Evolutionary conservation across 805 yeast species (phyloP), one percentile per base, ranked within the genome.

Genomic region (Metschnikowia santaceciliae): DNA sequence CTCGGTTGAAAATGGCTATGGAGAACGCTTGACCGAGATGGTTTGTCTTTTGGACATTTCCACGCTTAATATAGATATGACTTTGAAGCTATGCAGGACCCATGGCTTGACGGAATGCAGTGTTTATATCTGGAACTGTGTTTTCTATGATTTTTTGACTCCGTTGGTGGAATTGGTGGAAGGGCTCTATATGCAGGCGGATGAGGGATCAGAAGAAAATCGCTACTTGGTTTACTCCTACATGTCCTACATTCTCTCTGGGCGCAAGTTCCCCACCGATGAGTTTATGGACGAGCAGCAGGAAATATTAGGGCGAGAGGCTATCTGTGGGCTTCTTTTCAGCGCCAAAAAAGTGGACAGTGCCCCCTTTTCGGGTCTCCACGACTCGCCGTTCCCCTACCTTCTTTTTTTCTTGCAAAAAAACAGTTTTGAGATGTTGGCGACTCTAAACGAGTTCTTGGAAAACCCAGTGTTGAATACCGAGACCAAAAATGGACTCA

Each of bases 241-340:
- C 61, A 63, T 91, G 53, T 77, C 90, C 0, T 86, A 81, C 59
- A 69, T 83, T 10, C 70, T 89, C 26, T 84, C 92, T 0, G 95
- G 96, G 0, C 72, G 94, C 49, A 86, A 84, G 52, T 92, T 84
- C 63, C 97, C 97, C 0, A 82, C 86, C 1, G 87, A 86, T 42
- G 66, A 71, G 30, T 64, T 66, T 17, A 72, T 85, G 20, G 70
- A 64, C 3, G 66, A 62, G 7, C 61, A 56, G 6, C 56, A 47
- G 8, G 61, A 50, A 36, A 30, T 33, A 8, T 11, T 32, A 13
- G 53, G 59, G 3, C 42, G 59, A 23, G 36, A 32, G 11, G 47
- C 44, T 14, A 39, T 61, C 4, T 56, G 57, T 38, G 46, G 38
- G 11, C 14, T 59, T 8, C 43, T 61, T n/a, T 59, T 61, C 41